Percentiles rank a stretch among this genome's conserved stretches.
Evolutionary conservation across 2,329 filamentous ascomycete genomes (phyloP).

Genomic region (Berkeleyomyces rouxiae): DNA sequence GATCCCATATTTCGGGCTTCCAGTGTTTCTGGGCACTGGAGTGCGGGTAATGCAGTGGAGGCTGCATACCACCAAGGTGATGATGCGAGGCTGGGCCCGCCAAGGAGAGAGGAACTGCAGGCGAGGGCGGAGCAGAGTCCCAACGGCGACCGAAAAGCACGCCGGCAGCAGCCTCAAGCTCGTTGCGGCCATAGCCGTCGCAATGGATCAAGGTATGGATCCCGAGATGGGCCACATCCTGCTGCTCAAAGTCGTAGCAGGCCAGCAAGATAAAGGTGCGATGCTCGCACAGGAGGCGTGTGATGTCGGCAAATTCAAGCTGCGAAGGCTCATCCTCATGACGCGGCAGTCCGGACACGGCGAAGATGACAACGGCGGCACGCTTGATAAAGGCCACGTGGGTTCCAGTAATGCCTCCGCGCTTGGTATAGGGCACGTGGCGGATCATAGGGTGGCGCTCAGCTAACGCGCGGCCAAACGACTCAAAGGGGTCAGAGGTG

Average conservation of each 20-base stretch:
- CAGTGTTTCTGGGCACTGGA: constrained; percentile 19
- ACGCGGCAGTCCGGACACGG: constrained; percentile 33
- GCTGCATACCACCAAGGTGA: constrained; percentile 1
- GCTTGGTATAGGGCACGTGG: constrained; percentile 54
- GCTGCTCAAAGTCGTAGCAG: constrained; percentile 29
- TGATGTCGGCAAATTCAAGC: constrained; percentile 31
- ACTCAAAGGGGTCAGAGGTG: constrained; percentile 53
- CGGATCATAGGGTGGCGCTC: constrained; percentile 43
- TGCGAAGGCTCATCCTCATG: constrained; percentile 33
- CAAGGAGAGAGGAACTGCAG: not conserved
- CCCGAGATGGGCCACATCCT: constrained; percentile 23
- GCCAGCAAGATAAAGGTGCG: constrained; percentile 36
- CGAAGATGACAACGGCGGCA: constrained; percentile 43
- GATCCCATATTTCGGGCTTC: constrained; percentile 26
- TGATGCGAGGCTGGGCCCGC: constrained; percentile 1
- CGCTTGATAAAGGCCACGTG: constrained; percentile 46
- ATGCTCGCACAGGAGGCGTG: constrained; percentile 26
- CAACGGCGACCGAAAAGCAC: constrained; percentile 31
- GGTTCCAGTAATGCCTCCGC: constrained; percentile 43
- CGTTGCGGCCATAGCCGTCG: constrained; percentile 29
- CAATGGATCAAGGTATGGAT: constrained; percentile 38
- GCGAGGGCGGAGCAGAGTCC: constrained; percentile 12
- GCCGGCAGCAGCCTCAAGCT: constrained; percentile 34
- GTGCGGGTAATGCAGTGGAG: not conserved
- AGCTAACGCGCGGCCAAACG: constrained; percentile 47